A percentile compares a stretch with the other conserved stretches of the same genome.
Evolutionary conservation across 2,329 filamentous ascomycete species (phyloP).

Genomic region (Diaporthe helianthi): DNA sequence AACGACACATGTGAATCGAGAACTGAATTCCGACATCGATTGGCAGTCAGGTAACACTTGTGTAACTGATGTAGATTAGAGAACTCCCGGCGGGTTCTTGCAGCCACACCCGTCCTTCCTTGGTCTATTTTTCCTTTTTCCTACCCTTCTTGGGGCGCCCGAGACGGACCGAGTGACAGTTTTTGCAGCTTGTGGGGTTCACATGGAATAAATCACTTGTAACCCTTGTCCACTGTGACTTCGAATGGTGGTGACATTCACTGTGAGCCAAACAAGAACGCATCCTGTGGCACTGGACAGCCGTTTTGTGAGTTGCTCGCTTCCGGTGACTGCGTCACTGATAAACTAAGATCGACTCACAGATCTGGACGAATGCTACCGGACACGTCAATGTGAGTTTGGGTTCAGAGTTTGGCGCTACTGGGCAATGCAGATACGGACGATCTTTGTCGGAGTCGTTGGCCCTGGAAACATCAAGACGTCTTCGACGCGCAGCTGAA

Average conservation of each 20-base stretch:
- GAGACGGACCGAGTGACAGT: not conserved
- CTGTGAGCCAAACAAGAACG: not conserved
- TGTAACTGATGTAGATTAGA: not conserved
- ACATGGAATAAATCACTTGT: not conserved
- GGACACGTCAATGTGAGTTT: not conserved
- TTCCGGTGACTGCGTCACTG: not conserved
- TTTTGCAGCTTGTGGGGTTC: conserved; percentile 1
- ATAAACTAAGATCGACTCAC: not conserved
- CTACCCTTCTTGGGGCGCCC: not conserved
- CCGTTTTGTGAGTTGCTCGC: not conserved
- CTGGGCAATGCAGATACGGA: not conserved
- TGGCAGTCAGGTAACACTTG: not conserved
- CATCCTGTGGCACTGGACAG: not conserved
- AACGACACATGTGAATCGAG: not conserved
- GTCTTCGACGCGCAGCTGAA: not conserved
- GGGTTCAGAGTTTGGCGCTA: conserved; percentile 5
- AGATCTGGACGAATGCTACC: not conserved
- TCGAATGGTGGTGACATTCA: not conserved
- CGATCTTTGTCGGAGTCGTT: not conserved
- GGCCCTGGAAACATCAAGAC: not conserved
- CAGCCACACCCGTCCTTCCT: conserved; percentile 6
- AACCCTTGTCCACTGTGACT: not conserved
- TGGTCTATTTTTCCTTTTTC: not conserved
- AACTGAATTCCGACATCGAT: not conserved
- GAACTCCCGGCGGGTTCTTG: conserved; percentile 9